Evolutionary conservation across 2,329 filamentous ascomycete species (phyloP).

Genomic region (Aspergillus hiratsukae): DNA sequence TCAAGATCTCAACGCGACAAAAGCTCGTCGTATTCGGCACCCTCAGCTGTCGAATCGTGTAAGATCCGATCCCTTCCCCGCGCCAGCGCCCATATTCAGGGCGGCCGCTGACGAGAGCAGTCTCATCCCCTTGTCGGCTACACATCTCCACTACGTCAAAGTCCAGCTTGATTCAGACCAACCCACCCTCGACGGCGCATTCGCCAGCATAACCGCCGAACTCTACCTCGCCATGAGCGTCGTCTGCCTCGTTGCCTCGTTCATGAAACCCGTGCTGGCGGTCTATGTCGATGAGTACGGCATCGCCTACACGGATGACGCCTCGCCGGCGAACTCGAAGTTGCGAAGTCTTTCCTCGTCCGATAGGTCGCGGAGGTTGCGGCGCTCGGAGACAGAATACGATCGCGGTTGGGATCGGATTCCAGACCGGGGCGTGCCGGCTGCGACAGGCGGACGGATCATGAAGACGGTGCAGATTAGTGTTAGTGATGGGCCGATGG

Average conservation of each 20-base stretch:
- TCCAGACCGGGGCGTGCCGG: neutral
- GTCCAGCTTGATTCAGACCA: constrained; percentile 28
- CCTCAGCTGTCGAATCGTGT: constrained; percentile 42
- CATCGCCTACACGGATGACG: constrained; percentile 20
- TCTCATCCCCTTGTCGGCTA: constrained; percentile 35
- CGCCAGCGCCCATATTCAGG: neutral
- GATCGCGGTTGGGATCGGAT: neutral
- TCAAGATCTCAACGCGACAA: constrained; percentile 36
- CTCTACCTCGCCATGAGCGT: constrained; percentile 41
- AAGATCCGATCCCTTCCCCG: constrained; percentile 11
- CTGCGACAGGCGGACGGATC: neutral
- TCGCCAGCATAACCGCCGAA: constrained; percentile 36
- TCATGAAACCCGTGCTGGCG: constrained; percentile 43
- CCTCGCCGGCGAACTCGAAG: constrained; percentile 2
- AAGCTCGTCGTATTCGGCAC: constrained; percentile 39
- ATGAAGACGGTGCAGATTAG: neutral
- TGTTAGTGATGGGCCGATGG: neutral
- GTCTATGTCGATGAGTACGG: constrained; percentile 27
- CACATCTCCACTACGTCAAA: constrained; percentile 38
- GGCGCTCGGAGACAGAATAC: neutral
- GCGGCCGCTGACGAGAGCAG: constrained; percentile 15
- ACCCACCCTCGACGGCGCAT: constrained; percentile 34
- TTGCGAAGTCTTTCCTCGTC: constrained; percentile 1
- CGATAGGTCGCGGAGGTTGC: neutral
- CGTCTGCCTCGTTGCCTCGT: constrained; percentile 40